Percentiles rank a stretch among this genome's conserved stretches.
phyloP scores from a whole-genome alignment of 805 yeast genomes.

The Sugiyamaella marilandica region DNA sequence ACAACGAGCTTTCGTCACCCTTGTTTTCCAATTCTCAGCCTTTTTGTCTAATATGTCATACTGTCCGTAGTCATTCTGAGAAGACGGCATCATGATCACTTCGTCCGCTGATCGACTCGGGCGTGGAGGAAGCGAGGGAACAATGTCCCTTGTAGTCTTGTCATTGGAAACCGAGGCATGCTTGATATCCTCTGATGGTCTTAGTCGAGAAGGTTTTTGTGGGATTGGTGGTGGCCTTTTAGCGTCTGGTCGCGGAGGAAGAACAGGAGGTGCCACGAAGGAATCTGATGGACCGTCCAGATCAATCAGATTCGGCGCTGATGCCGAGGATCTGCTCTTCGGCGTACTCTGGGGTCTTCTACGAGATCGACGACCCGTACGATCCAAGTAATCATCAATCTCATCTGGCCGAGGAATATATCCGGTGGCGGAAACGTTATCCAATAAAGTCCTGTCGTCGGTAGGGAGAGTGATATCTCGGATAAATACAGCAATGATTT shows the following conservation, averaged over 20 bases:
- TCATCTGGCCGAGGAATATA: conserved; percentile 29
- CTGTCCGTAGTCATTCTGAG: conserved; percentile 27
- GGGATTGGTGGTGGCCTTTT: conserved; percentile 15
- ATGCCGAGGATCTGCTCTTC: not conserved
- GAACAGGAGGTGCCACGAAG: conserved; percentile 19
- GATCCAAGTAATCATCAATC: conserved; percentile 14
- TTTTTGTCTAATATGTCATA: conserved; percentile 41
- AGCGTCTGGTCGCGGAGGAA: conserved; percentile 26
- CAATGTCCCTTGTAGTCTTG: not conserved
- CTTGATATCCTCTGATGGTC: not conserved
- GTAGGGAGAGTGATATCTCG: conserved; percentile 54
- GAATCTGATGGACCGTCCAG: conserved; percentile 9
- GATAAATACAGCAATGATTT: conserved; percentile 70
- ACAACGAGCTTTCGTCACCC: conserved; percentile 42
- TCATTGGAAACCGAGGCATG: not conserved
- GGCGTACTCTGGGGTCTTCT: not conserved
- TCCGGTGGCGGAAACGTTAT: conserved; percentile 28
- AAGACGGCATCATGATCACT: conserved; percentile 21
- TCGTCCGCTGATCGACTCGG: not conserved
- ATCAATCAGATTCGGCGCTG: conserved; percentile 24
- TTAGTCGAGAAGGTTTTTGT: conserved; percentile 1
- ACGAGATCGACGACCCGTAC: not conserved
- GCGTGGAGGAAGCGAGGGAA: conserved; percentile 4
- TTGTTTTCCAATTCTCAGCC: conserved; percentile 52
- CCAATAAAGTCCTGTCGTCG: conserved; percentile 25